Conservation (phyloP, 2,329 filamentous ascomycete genomes). For the Leptographium flavum region DNA sequence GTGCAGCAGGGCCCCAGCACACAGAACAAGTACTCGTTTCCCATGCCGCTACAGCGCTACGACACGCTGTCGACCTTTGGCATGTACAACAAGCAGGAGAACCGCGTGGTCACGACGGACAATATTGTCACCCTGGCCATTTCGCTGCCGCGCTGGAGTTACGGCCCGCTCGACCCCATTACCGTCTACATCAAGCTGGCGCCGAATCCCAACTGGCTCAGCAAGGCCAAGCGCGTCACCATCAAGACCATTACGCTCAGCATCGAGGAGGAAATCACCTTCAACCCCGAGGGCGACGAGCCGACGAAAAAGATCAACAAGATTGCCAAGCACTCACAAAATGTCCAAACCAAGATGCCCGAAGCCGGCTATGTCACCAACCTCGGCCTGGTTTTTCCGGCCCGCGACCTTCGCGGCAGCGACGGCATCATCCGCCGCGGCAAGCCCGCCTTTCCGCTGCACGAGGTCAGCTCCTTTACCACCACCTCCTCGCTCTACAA, state of each 20-base stretch:
- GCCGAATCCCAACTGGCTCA: constrained; percentile 83
- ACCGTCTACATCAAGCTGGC: constrained; percentile 90
- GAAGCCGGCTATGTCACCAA: constrained; percentile 90
- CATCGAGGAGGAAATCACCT: constrained; percentile 98
- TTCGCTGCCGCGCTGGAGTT: constrained; percentile 88
- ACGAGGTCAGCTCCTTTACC: constrained; percentile 80
- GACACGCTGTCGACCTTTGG: constrained; percentile 96
- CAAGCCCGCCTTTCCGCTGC: constrained; percentile 77
- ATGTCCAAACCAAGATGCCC: constrained; percentile 70
- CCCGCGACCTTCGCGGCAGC: constrained; percentile 71
- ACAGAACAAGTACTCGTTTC: constrained; percentile 83
- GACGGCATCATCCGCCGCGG: constrained; percentile 79
- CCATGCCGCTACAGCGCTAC: constrained; percentile 82
- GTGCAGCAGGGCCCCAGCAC: constrained; percentile 80
- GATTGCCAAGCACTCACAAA: constrained; percentile 69
- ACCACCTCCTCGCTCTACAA: constrained; percentile 92
- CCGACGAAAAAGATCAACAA: constrained; percentile 81
- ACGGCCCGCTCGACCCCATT: constrained; percentile 87
- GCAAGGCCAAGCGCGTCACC: constrained; percentile 79
- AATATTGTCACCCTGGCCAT: constrained; percentile 86
- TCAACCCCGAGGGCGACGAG: constrained; percentile 93
- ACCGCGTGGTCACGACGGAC: constrained; percentile 71
- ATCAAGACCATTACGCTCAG: constrained; percentile 88
- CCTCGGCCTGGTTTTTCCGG: constrained; percentile 77
- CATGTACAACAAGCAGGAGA: constrained; percentile 96